A percentile compares a stretch with the other conserved stretches of the same genome.
phyloP scores from a whole-genome alignment of 1,284 basidiomycete genomes.

The Ceratobasidium sp. region DNA sequence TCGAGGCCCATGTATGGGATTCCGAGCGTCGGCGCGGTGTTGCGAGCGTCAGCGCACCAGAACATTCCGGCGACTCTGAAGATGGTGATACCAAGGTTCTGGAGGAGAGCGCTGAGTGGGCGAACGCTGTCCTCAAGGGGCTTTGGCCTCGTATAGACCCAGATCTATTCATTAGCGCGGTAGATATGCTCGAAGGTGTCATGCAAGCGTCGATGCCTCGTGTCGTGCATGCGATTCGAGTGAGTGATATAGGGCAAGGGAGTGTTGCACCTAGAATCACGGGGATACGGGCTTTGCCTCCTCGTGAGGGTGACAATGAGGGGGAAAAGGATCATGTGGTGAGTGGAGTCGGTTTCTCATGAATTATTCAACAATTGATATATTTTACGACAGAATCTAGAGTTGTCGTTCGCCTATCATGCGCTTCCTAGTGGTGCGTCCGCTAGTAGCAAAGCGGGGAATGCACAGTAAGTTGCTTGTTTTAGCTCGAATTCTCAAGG shows the following conservation, averaged over 20 bases:
- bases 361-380: neutral
- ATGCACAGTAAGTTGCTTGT: slow-evolving; percentile 40
- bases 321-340: slow-evolving; percentile 46
- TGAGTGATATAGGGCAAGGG: slow-evolving; percentile 56
- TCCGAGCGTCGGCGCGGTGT: slow-evolving; percentile 57
- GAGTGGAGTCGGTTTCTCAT: neutral
- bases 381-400: slow-evolving; percentile 42
- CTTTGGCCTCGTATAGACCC: slow-evolving; percentile 59
- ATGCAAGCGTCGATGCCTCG: slow-evolving; percentile 58
- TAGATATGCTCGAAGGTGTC: slow-evolving; percentile 59
- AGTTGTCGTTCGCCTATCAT: slow-evolving; percentile 50
- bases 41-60: slow-evolving; percentile 11
- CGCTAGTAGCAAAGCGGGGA: slow-evolving; percentile 41
- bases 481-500: neutral
- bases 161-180: slow-evolving; percentile 55
- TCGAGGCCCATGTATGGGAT: slow-evolving; percentile 56
- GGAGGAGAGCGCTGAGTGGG: slow-evolving; percentile 58
- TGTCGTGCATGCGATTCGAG: slow-evolving; percentile 58
- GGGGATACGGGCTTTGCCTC: slow-evolving; percentile 52
- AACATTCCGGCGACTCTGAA: slow-evolving; percentile 22
- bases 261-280: slow-evolving; percentile 57
- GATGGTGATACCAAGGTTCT: slow-evolving; percentile 54
- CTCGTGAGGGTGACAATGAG: slow-evolving; percentile 30
- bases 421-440: slow-evolving; percentile 46
- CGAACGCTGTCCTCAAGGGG: slow-evolving; percentile 56